These are phyloP conservation scores for Reutealis trisperma DNA, from an alignment of 345 rosid species.

Conservation along the genomic window DNA sequence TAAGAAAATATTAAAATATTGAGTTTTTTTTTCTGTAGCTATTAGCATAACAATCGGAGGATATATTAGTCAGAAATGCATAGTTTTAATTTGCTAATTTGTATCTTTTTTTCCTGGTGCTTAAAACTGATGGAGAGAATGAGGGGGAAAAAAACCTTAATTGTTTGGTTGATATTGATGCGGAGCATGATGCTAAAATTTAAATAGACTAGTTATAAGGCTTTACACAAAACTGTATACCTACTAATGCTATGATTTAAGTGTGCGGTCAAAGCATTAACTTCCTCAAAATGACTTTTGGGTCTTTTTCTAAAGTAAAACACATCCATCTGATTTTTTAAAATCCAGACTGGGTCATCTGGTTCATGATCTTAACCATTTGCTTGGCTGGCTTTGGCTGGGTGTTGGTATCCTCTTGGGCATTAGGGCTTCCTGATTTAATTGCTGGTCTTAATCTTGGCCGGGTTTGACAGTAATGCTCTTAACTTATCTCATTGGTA, in stretches of 20 bases:
- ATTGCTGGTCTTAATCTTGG: background rate
- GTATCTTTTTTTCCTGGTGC: too few species aligned
- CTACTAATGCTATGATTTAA: background rate
- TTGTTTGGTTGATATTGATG: too few species aligned
- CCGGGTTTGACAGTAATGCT: background rate
- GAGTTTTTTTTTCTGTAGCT: too few species aligned
- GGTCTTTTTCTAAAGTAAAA: background rate
- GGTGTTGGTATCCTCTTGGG: background rate
- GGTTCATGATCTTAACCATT: background rate
- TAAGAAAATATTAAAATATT: too few species aligned
- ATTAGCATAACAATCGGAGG: too few species aligned
- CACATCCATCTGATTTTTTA: background rate
- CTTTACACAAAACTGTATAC: background rate
- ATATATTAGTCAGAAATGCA: too few species aligned
- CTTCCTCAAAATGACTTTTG: background rate
- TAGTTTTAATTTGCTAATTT: too few species aligned
- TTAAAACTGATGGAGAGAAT: too few species aligned
- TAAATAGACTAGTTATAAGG: too few species aligned
- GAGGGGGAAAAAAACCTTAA: too few species aligned
- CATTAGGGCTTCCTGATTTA: background rate
- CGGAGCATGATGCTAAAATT: too few species aligned
- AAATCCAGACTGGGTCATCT: too few species aligned
- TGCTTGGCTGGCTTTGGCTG: background rate
- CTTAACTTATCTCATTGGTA: background rate
- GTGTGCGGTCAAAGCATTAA: background rate